Evolutionary conservation across 208 protist species (phyloP).

Genomic region (Vickermania ingenoplastis): DNA sequence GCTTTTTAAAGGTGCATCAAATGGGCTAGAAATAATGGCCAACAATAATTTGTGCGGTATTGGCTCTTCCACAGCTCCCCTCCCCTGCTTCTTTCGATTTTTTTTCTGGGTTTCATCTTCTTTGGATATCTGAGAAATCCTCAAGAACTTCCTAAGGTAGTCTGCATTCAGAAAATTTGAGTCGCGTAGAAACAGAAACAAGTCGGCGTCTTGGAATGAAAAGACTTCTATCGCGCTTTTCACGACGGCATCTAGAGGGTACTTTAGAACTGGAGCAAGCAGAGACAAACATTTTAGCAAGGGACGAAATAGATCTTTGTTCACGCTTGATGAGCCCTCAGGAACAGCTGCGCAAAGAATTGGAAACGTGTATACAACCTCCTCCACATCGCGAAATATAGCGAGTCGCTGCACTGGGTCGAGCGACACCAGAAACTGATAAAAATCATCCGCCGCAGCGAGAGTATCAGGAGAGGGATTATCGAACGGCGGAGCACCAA

Average conservation of each 20-base stretch:
- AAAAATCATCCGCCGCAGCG: conserved; percentile 15
- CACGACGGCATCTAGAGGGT: conserved; percentile 44
- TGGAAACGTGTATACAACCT: conserved; percentile 55
- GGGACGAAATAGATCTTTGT: conserved; percentile 18
- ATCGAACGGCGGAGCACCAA: conserved; percentile 61
- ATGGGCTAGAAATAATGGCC: too few species aligned
- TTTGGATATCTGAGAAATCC: conserved; percentile 11
- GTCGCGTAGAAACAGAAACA: conserved; percentile 37
- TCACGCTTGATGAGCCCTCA: conserved; percentile 26
- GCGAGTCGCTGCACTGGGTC: conserved; percentile 12
- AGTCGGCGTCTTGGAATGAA: conserved; percentile 18
- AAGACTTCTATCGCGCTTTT: conserved; percentile 26
- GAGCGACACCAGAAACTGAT: conserved; percentile 2
- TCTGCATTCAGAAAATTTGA: conserved; percentile 29
- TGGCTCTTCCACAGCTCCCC: too few species aligned
- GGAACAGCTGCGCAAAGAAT: conserved; percentile 57
- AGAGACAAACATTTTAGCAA: conserved; percentile 24
- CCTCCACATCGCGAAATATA: conserved; percentile 12
- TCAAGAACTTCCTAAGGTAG: conserved; percentile 31
- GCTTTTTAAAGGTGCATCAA: too few species aligned
- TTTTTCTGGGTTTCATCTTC: too few species aligned
- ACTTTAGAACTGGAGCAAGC: conserved; percentile 32
- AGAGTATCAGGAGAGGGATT: conserved; percentile 11
- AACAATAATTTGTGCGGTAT: too few species aligned
- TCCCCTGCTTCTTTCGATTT: too few species aligned